phyloP scores from a whole-genome alignment of 1,284 basidiomycete species.

The Ceratorhiza oryzae-sativae region DNA sequence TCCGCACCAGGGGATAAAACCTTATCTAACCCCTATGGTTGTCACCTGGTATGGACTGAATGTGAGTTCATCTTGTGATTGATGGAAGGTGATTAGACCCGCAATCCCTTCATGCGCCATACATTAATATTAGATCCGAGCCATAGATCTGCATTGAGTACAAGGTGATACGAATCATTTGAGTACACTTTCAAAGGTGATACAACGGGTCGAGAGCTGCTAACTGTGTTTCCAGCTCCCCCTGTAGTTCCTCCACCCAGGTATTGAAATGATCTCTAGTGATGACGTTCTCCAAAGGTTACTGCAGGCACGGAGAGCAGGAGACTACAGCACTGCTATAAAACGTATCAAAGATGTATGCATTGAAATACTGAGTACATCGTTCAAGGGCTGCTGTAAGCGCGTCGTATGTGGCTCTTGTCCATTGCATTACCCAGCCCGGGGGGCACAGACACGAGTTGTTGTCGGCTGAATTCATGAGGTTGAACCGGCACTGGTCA shows the following conservation, averaged over 20 bases:
- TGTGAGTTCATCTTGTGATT: too few relatives aligned
- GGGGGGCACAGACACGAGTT: neutral
- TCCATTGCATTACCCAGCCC: neutral
- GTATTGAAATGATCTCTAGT: neutral
- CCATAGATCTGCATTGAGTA: too few relatives aligned
- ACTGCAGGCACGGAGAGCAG: neutral
- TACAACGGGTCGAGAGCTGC: slow-evolving; percentile 1
- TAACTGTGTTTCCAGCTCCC: neutral
- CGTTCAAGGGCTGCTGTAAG: neutral
- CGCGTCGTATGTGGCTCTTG: slow-evolving; percentile 1
- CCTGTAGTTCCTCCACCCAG: neutral
- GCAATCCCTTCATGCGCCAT: too few relatives aligned
- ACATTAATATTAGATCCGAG: too few relatives aligned
- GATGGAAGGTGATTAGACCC: too few relatives aligned
- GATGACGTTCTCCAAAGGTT: neutral
- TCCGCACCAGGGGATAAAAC: too few relatives aligned
- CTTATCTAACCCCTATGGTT: too few relatives aligned
- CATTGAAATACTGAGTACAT: neutral
- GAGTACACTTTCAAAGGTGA: too few relatives aligned
- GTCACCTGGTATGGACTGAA: too few relatives aligned
- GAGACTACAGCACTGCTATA: neutral
- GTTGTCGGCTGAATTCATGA: too few relatives aligned
- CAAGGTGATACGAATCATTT: too few relatives aligned
- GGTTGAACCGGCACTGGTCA: too few relatives aligned
- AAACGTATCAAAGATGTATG: neutral